Evolutionary conservation across 179 eudicot species (phyloP), one percentile per base, ranked within the genome.

Genomic region (Patellifolia procumbens): DNA sequence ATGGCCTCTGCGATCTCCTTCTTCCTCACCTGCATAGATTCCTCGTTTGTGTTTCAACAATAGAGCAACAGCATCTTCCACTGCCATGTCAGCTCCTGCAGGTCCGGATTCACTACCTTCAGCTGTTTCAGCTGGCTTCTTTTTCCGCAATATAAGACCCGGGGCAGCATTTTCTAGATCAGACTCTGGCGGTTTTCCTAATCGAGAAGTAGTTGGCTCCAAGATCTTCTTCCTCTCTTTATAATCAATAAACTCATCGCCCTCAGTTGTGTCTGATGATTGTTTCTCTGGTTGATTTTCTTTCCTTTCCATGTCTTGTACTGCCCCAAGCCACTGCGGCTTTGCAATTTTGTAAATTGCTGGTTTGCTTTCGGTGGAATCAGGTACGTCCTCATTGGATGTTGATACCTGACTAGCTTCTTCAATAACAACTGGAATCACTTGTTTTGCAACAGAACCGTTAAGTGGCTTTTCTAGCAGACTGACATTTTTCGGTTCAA

Each of bases 321-420:
- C 92, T 81, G 98, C 99, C 77, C 99, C 99, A 74, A 95, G 99
- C 99, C 99, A 91, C 39, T 95, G 98, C 42, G 98, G 99, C 84
- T 95, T 95, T 53, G 63, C 81, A 74, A 79, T 87, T 68, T 86
- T 83, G 78, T 81, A 93, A 17, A 76, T 78, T 74, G 83, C 68
- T 56, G 90, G 75, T 76, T 81, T 87, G 61, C 74, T 76, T 65
- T 82, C 91, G 28, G 75, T 70, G 19, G 85, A 67, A 76, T 84
- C 85, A 52, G 77, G 67, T 29, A 72, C 78, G 71, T 70, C 80
- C 61, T 79, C 85, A 68, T 24, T 59, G 61, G 78, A 80, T 76
- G 83, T 85, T 34, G 70, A 70, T 76, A 71, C 84, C 61, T 83
- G 76, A 37, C 55, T 74, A 16, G 81, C 70, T 84, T 89, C 85